Percentiles rank a stretch among this genome's conserved stretches.
Evolutionary conservation across 805 yeast genomes (phyloP).

Genomic region (Yamadazyma akitaensis): DNA sequence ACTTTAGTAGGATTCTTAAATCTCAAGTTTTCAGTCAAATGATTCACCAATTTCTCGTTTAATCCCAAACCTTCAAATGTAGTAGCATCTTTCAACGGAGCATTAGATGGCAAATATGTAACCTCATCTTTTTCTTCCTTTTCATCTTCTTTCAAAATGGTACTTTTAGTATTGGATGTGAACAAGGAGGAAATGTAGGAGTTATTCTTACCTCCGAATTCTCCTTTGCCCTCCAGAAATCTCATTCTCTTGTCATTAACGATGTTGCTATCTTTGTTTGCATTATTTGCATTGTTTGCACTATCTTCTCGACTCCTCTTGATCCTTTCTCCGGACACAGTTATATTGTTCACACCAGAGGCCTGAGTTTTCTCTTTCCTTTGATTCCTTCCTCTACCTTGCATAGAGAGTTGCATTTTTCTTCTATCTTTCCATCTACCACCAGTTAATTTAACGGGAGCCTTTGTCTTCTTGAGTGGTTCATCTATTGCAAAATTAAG

Average conservation of each 20-base stretch:
- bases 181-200: slow-evolving; percentile 85
- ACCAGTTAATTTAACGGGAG: slow-evolving; percentile 49
- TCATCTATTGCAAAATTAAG: slow-evolving; percentile 60
- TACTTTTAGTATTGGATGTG: slow-evolving; percentile 44
- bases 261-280: not conserved
- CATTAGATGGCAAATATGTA: slow-evolving; percentile 65
- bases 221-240: slow-evolving; percentile 48
- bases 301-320: slow-evolving; percentile 4
- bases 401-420: slow-evolving; percentile 49
- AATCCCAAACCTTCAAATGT: slow-evolving; percentile 73
- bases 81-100: slow-evolving; percentile 70
- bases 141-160: slow-evolving; percentile 52
- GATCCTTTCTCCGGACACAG: slow-evolving; percentile 14
- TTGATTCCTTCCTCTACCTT: slow-evolving; percentile 38
- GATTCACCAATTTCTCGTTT: slow-evolving; percentile 47
- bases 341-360: slow-evolving; percentile 32
- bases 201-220: slow-evolving; percentile 51
- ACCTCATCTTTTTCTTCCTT: slow-evolving; percentile 26
- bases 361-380: slow-evolving; percentile 18
- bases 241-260: slow-evolving; percentile 16
- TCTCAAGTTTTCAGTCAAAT: slow-evolving; percentile 53
- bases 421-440: slow-evolving; percentile 85
- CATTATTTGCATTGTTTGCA: not conserved
- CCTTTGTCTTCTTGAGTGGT: slow-evolving; percentile 19
- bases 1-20: slow-evolving; percentile 77